These are phyloP conservation scores for Solanum lycopersicoides DNA, from an alignment of 257 asterid genomes.

Conservation along the genomic window DNA sequence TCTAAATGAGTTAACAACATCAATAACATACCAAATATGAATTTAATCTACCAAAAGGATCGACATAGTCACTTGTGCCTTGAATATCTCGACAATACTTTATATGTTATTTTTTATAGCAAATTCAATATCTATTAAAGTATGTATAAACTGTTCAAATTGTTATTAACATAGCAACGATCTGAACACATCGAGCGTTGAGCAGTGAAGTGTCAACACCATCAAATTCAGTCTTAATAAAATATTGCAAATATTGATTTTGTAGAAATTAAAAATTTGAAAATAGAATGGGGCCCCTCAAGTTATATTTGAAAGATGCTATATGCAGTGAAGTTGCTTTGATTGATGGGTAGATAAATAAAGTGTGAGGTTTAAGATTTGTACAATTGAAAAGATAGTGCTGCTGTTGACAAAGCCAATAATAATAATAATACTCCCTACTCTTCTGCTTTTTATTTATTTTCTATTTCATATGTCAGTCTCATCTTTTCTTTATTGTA, in stretches of 20 bases:
- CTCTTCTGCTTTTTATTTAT: neutral
- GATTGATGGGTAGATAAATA: neutral
- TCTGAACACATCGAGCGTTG: neutral
- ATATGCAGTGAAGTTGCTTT: conserved; percentile 2
- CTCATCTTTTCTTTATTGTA: conserved; percentile 32
- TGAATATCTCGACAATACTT: neutral
- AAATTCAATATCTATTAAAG: neutral
- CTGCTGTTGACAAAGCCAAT: neutral
- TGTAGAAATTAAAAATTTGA: neutral
- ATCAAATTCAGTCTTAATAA: neutral
- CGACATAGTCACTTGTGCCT: neutral
- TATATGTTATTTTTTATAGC: neutral
- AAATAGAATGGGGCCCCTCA: neutral
- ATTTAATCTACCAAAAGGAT: neutral
- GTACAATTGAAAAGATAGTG: neutral
- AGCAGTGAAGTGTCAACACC: neutral
- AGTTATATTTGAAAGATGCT: neutral
- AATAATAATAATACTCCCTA: conserved; percentile 1
- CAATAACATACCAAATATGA: neutral
- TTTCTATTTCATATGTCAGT: conserved; percentile 32
- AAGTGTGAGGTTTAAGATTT: conserved; percentile 14
- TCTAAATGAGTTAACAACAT: neutral
- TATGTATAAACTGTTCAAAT: rapidly evolving
- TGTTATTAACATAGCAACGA: neutral
- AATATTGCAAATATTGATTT: neutral